Evolutionary conservation across 1,139 yeast genomes (phyloP).

Genomic region (Petasospora fabianii): DNA sequence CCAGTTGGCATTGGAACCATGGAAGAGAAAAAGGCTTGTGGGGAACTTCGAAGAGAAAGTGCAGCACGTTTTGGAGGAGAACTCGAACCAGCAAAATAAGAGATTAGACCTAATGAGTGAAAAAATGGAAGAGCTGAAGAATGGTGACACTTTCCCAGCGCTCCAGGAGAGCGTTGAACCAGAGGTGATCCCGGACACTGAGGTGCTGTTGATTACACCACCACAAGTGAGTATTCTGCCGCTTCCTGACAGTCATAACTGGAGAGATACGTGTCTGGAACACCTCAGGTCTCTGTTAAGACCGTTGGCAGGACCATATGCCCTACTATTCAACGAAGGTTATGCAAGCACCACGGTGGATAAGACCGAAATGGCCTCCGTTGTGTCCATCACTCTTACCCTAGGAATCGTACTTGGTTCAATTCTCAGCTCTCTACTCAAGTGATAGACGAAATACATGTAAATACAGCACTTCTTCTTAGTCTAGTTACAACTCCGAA

Average conservation of each 20-base stretch:
- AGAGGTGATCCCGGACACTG: slow-evolving; percentile 19
- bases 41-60: slow-evolving; percentile 82
- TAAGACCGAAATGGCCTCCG: slow-evolving; percentile 7
- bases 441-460: too few relatives aligned
- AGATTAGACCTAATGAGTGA: slow-evolving; percentile 26
- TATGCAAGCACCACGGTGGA: slow-evolving; percentile 5
- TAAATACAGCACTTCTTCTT: too few relatives aligned
- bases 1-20: slow-evolving; percentile 88
- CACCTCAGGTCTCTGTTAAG: neutral
- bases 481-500: too few relatives aligned
- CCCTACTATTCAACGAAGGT: slow-evolving; percentile 7
- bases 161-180: slow-evolving; percentile 19
- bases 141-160: slow-evolving; percentile 19
- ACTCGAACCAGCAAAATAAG: slow-evolving; percentile 28
- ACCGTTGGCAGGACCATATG: slow-evolving; percentile 14
- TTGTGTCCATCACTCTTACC: slow-evolving; percentile 3
- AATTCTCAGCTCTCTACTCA: too few relatives aligned
- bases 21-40: slow-evolving; percentile 81
- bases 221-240: slow-evolving; percentile 20
- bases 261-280: neutral
- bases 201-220: slow-evolving; percentile 13
- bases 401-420: too few relatives aligned
- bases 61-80: slow-evolving; percentile 45
- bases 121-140: slow-evolving; percentile 22
- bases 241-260: slow-evolving; percentile 5